phyloP scores from a whole-genome alignment of 1,139 yeast species.

The Petasospora rhodanensis region DNA sequence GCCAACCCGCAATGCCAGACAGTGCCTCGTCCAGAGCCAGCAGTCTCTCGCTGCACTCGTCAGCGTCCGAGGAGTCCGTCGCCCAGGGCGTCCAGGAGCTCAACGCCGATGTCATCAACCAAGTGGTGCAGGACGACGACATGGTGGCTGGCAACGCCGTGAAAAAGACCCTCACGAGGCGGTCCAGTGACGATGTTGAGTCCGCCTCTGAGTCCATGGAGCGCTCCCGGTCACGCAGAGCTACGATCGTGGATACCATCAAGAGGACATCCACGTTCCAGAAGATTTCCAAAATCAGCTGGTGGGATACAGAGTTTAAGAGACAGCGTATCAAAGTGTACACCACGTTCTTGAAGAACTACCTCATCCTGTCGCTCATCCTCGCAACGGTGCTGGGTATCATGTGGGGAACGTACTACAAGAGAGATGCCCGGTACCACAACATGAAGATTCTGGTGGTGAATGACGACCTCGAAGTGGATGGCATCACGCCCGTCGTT shows the following conservation, averaged over 20 bases:
- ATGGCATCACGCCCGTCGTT: slow-evolving; percentile 29
- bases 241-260: slow-evolving; percentile 18
- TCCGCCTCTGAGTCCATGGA: not conserved
- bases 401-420: slow-evolving; percentile 57
- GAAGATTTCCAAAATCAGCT: slow-evolving; percentile 17
- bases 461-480: slow-evolving; percentile 34
- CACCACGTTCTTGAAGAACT: slow-evolving; percentile 18
- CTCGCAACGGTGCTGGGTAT: slow-evolving; percentile 33
- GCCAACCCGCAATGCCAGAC: too few species aligned
- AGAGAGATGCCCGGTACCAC: slow-evolving; percentile 34
- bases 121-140: slow-evolving; percentile 11
- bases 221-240: slow-evolving; percentile 18
- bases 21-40: too few species aligned
- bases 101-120: slow-evolving; percentile 12
- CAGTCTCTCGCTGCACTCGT: too few species aligned
- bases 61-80: slow-evolving; percentile 3
- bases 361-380: slow-evolving; percentile 16
- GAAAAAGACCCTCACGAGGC: slow-evolving; percentile 1
- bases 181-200: slow-evolving; percentile 1
- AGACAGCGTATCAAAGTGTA: slow-evolving; percentile 18
- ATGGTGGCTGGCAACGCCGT: slow-evolving; percentile 7
- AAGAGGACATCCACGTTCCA: slow-evolving; percentile 14
- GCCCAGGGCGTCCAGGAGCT: slow-evolving; percentile 13
- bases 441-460: slow-evolving; percentile 45
- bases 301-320: slow-evolving; percentile 23